A percentile compares a stretch with the other conserved stretches of the same genome.
phyloP scores from a whole-genome alignment of 2,329 filamentous ascomycete genomes.

The Alternaria sp. region DNA sequence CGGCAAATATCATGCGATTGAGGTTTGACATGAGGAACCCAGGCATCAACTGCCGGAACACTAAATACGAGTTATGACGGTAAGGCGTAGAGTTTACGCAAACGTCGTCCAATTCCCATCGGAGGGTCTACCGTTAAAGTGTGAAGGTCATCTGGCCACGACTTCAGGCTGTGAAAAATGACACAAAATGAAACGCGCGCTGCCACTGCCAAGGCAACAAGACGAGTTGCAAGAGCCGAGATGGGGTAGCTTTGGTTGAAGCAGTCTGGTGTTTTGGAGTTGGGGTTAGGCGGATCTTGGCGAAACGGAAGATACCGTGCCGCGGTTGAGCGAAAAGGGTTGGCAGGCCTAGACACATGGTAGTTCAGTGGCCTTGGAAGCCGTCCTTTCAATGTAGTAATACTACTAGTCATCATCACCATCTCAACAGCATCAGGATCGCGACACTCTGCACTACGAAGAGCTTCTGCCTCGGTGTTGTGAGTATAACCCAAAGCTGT shows the following conservation, averaged over 20 bases:
- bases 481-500: not conserved
- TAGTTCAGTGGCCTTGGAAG: not conserved
- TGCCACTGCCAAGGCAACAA: not conserved
- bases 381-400: not conserved
- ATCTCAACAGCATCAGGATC: not conserved
- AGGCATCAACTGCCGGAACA: slow-evolving; percentile 1
- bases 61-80: not conserved
- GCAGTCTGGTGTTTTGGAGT: slow-evolving; percentile 6
- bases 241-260: not conserved
- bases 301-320: not conserved
- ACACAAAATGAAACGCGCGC: not conserved
- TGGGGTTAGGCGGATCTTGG: not conserved
- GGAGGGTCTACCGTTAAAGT: not conserved
- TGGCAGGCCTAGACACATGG: not conserved
- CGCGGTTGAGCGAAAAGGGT: not conserved
- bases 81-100: not conserved
- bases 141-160: not conserved
- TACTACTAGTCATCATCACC: not conserved
- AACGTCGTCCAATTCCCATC: not conserved
- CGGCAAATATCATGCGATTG: not conserved
- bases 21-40: not conserved
- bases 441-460: not conserved
- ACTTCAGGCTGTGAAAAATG: not conserved
- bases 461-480: not conserved
- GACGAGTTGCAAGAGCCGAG: not conserved